Base-by-base conservation (phyloP, 352 stramenopile genomes). In the Phytophthora hibernalis region DNA sequence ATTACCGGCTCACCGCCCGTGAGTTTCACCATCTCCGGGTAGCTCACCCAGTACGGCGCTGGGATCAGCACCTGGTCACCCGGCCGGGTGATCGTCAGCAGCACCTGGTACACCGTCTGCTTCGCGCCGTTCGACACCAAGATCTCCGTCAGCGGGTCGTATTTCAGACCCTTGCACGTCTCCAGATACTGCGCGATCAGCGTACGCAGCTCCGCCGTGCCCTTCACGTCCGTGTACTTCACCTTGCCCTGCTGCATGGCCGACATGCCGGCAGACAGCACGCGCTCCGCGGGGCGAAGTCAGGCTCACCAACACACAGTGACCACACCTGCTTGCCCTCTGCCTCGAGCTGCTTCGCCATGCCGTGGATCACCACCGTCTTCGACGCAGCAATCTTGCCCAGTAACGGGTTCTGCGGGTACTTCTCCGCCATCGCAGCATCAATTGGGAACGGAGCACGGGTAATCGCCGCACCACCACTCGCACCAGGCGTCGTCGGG, bases 121-220 rank as follows among this genome's bases (percentile, higher is more conserved):
- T 99, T 99, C 13, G 95, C 97, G 58, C 97, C 96, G 79, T 99
- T 99, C 40, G 89, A 97, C 10, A 99, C 92, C 21, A 99, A 71
- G 61, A 99, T 98, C 75, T 99, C 90, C 26, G 76, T 91, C 56
- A 80, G 47, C 11, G 93, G 79, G 54, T 95, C 75, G 77, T 99
- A 99, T 24, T 86, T 76, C 24, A 98, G 55, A 42, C 85, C 87
- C 79, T 99, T 99, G 70, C 93, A 88, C 55, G 70, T 68, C 53
- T 92, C 72, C 18, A 99, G 77, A 83, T 99, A 97, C 18, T 84
- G 58, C 12, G 86, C 82, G 64, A 99, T 98, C 12, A 91, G 82
- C 50, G 83, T 74, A 47, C 96, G 89, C 24, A 99, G 79, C 57
- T 90, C 83, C 35, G 82, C 59, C 12, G 90, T 98, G 42, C 96